A percentile compares a stretch with the other conserved stretches of the same genome.
These are phyloP conservation scores for Gypsophila paniculata DNA, from an alignment of 179 eudicot genomes.

Conservation along the genomic window DNA sequence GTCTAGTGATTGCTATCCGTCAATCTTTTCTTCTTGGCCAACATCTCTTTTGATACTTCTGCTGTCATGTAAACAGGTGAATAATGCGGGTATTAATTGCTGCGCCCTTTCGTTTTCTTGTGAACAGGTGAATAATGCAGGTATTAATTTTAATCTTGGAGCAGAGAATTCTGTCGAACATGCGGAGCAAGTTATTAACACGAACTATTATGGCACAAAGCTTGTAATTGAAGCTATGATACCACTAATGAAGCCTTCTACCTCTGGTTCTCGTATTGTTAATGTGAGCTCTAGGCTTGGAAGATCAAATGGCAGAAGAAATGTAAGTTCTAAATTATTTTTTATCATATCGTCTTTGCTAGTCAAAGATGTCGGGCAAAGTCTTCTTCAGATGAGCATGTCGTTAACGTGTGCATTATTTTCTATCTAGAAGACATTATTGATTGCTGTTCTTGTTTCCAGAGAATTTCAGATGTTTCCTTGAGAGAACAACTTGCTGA, in stretches of 20 bases:
- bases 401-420: neutral
- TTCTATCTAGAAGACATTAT: neutral
- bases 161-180: conserved; percentile 64
- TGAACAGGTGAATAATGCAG: conserved; percentile 86
- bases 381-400: neutral
- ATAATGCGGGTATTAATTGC: conserved; percentile 1
- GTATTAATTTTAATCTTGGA: conserved; percentile 66
- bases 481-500: conserved; percentile 70
- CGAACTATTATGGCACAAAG: conserved; percentile 88
- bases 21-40: neutral
- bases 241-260: conserved; percentile 77
- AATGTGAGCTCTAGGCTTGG: conserved; percentile 85
- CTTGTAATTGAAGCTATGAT: conserved; percentile 64
- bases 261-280: conserved; percentile 75
- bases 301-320: conserved; percentile 72
- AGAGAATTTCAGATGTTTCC: conserved; percentile 58
- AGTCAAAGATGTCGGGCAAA: neutral
- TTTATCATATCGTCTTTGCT: neutral
- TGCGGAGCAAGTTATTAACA: conserved; percentile 68
- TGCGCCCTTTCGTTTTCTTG: neutral
- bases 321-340: conserved; percentile 45
- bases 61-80: neutral
- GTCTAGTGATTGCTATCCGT: neutral
- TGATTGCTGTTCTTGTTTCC: conserved; percentile 15
- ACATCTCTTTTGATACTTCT: neutral